Percentiles rank a stretch among this genome's conserved stretches.
These are phyloP conservation scores for Nectriaceae sp. DNA, from an alignment of 2,329 filamentous ascomycete genomes.

Conservation along the genomic window DNA sequence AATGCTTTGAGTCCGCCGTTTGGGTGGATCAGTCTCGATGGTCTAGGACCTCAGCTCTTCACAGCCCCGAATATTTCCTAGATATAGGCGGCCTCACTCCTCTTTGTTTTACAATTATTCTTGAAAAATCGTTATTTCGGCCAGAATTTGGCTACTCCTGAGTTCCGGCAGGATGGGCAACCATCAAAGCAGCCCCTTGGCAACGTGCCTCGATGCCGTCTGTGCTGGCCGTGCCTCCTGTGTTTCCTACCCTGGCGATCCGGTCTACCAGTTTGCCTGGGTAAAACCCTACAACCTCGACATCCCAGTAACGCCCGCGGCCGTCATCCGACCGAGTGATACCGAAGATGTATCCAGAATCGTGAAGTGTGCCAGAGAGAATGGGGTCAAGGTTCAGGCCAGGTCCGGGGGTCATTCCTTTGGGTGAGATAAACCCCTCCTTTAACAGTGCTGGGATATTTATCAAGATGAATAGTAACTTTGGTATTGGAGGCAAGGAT, in stretches of 20 bases:
- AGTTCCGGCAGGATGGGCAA: conserved; percentile 41
- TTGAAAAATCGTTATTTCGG: background rate
- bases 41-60: no score
- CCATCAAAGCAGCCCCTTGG: conserved; percentile 40
- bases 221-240: conserved; percentile 48
- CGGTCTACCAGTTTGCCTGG: conserved; percentile 50
- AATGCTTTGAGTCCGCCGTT: no score
- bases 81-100: no score
- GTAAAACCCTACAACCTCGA: conserved; percentile 57
- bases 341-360: conserved; percentile 57
- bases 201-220: conserved; percentile 48
- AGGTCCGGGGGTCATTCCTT: conserved; percentile 68
- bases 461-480: conserved; percentile 32
- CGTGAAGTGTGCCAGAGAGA: conserved; percentile 56
- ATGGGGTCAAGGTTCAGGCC: conserved; percentile 58
- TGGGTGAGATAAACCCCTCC: conserved; percentile 40
- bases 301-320: conserved; percentile 50
- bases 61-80: no score
- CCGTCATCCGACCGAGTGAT: conserved; percentile 56
- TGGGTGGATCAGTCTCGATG: no score
- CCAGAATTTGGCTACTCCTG: background rate
- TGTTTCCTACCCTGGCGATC: conserved; percentile 46
- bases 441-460: background rate
- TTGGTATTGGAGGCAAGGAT: conserved; percentile 50
- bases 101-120: background rate